A percentile compares a stretch with the other conserved stretches of the same genome.
Conservation (phyloP, 2,329 filamentous ascomycete genomes). For the Rutstroemia sp. region DNA sequence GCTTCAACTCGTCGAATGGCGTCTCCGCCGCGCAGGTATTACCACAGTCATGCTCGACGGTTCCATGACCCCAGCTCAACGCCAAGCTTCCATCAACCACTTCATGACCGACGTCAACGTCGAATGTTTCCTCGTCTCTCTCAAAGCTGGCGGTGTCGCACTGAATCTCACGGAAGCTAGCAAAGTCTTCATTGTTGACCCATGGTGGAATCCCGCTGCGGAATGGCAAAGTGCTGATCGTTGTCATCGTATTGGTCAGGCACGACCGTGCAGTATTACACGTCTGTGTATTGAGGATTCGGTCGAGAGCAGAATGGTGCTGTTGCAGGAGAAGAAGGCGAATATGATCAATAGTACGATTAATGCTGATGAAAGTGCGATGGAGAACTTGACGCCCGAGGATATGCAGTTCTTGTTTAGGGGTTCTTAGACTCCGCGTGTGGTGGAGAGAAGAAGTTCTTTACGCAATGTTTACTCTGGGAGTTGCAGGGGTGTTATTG, state of each 20-base stretch:
- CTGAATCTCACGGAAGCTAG: constrained; percentile 93
- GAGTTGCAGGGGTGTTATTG: too few species aligned
- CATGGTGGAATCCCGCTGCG: constrained; percentile 99
- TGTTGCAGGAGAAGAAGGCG: constrained; percentile 97
- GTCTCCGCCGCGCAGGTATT: constrained; percentile 90
- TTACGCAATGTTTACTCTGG: too few species aligned
- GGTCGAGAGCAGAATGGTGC: constrained; percentile 90
- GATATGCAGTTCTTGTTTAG: constrained; percentile 97
- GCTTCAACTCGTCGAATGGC: constrained; percentile 96
- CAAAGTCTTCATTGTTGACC: constrained; percentile 91
- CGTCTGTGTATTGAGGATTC: constrained; percentile 94
- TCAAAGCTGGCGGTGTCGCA: constrained; percentile 94
- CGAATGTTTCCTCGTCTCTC: constrained; percentile 90
- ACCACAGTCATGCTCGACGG: constrained; percentile 98
- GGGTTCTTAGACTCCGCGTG: constrained; percentile 34
- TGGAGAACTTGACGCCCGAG: constrained; percentile 83
- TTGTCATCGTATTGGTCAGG: constrained; percentile 92
- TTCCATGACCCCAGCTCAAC: constrained; percentile 90
- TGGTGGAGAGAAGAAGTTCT: too few species aligned
- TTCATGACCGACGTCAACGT: constrained; percentile 95
- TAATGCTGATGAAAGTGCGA: constrained; percentile 82
- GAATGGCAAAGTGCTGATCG: constrained; percentile 97
- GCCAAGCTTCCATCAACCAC: constrained; percentile 87
- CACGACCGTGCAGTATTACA: constrained; percentile 87
- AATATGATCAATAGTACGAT: constrained; percentile 97